Base-by-base conservation (phyloP, 257 asterid species). In the Sherardia arvensis region DNA sequence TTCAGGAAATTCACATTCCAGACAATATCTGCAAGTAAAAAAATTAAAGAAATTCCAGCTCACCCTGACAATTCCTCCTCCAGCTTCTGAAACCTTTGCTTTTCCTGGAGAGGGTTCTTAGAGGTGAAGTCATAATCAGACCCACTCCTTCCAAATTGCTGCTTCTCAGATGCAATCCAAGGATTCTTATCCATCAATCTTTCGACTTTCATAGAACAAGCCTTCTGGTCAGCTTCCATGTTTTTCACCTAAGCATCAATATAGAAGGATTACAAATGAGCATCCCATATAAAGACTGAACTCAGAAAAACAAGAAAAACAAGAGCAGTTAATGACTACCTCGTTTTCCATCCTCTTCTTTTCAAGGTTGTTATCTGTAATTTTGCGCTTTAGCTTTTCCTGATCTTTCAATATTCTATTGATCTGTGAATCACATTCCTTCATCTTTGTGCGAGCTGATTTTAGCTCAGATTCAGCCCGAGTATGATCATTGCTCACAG, bases 141-240 rank as follows among this genome's bases (percentile, higher is more conserved):
- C 68, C 99, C 96, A 61, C 64, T 78, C 77, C 82, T 85, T 60
- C 99, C 97, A 73, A 93, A 93, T 23, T 85, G 90, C 70, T 93
- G 97, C 76, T 93, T 93, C 86, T 87, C 99, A 38, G 99, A 81
- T 66, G 89, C 69, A 69, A 93, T 83, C 97, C 99, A 93, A 30
- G 95, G 78, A 79, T 90, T 87, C 74, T 87, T 93, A 71, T 90
- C 99, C 70, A 87, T 65, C 80, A 93, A 75, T 74, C 83, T 90
- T 69, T 93, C 96, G 63, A 93, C 97, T 73, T 74, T 93, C 71
- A 70, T 63, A 65, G 94, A 84, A 67, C 96, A 87, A 76, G 80
- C 92, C 64, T 84, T 93, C 74, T 90, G 90, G 33, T 93, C 99
- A 79, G 79, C 81, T 77, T 90, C 99, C 96, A 87, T 72, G 76